Evolutionary conservation across 139 green algal species (phyloP), one percentile per base, ranked within the genome.

Genomic region (Asterochloris erici): DNA sequence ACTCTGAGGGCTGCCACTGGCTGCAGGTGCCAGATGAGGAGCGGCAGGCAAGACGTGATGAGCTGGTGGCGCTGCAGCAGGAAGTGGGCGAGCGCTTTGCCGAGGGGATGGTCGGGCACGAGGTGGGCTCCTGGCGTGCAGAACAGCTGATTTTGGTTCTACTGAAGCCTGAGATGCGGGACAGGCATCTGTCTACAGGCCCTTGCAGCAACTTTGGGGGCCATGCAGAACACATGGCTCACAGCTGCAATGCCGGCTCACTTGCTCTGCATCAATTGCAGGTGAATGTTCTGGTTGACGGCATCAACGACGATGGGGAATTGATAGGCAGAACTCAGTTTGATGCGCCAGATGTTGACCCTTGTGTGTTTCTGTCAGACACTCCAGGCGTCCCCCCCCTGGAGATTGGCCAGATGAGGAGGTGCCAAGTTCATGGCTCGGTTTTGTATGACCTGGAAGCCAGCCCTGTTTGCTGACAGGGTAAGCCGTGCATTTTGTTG

Each of bases 401-500:
- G 63, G 86, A 93, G 79, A 81, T 94, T 23, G 94, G 94, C 17
- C 88, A 94, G 86, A 87, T 97, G 86, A 85, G 93, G 75, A 82
- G 90, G 14, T 95, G 91, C 82, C 38, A 79, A 15, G 80, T 97
- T 14, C 81, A 88, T 47, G 85, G 88, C 63, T 90, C 87, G 66
- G 91, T 86, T 0, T 76, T 95, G 17, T 96, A 96, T 69, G 94
- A 97, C 75, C 82, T 97, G n/a, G 93, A 96, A 77, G 93, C 92
- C 14, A 81, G 86, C 11, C 93, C 93, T 21, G 80, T 97, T 38
- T 84, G 74, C 2, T 95, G 38, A 54, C 38, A 54, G 38, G 38
- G 38, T 54, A 54, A 54, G 38, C 38, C 6, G 38, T 54, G 38
- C 38, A 54, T 54, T 54, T 6, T 54, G 38, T 54, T 2, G 6